phyloP scores from a whole-genome alignment of 371 early-diverging fungal species.

The Apophysomyces trapeziformis region DNA sequence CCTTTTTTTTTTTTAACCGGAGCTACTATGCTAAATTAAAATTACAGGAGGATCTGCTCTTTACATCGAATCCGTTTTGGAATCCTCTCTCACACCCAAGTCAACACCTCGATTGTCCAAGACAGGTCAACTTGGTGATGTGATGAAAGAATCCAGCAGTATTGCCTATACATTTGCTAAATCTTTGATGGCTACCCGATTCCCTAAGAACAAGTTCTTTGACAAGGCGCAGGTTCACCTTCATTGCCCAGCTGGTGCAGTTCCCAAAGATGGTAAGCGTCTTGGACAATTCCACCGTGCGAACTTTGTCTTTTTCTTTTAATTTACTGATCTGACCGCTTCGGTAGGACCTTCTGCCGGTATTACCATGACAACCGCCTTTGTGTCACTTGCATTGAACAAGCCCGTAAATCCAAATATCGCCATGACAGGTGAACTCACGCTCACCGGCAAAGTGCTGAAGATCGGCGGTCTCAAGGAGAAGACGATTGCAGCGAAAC shows the following conservation, averaged over 20 bases:
- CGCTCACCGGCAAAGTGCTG: conserved; percentile 94
- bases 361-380: conserved; percentile 92
- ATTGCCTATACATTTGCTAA: conserved; percentile 96
- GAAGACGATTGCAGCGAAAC: conserved; percentile 96
- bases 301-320: neutral
- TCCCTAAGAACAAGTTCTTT: conserved; percentile 90
- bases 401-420: conserved; percentile 76
- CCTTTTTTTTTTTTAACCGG: neutral
- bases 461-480: conserved; percentile 98
- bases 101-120: conserved; percentile 71
- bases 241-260: conserved; percentile 98
- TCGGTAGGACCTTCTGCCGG: conserved; percentile 92
- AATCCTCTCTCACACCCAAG: conserved; percentile 68
- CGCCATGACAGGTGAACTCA: conserved; percentile 98
- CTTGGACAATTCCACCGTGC: neutral
- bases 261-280: conserved; percentile 91
- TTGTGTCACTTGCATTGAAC: conserved; percentile 88
- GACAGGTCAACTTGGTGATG: conserved; percentile 97
- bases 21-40: neutral
- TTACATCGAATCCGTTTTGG: conserved; percentile 94
- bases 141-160: conserved; percentile 97
- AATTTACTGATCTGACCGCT: neutral
- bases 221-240: conserved; percentile 88
- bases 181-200: conserved; percentile 69
- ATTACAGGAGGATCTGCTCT: conserved; percentile 85